Percentiles rank a stretch among this genome's conserved stretches.
Evolutionary conservation across 305 asterid genomes (phyloP).

Genomic region (Fraxinus floribunda): DNA sequence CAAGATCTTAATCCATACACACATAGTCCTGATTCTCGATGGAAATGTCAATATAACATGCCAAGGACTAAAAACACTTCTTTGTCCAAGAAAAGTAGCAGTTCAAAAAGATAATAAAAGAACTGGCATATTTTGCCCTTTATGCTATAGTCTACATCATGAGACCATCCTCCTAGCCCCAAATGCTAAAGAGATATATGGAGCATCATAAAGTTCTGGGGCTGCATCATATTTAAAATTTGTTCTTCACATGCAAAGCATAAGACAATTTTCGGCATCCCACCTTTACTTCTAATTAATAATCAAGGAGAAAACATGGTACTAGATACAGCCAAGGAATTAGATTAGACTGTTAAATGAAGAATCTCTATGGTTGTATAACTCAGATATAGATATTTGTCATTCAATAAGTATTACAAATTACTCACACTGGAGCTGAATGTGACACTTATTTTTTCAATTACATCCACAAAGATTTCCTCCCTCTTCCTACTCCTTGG

Average conservation of each 20-base stretch:
- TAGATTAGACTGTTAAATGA: neutral
- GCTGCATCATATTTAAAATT: neutral
- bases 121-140: neutral
- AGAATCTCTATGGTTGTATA: neutral
- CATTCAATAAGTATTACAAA: neutral
- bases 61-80: neutral
- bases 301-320: conserved; percentile 4
- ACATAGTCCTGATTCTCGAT: neutral
- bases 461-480: conserved; percentile 96
- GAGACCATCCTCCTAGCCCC: conserved; percentile 3
- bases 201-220: neutral
- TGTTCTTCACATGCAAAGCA: conserved; percentile 10
- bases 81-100: neutral
- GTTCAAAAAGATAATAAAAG: neutral
- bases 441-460: conserved; percentile 95
- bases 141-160: conserved; percentile 6
- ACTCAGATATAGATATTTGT: neutral
- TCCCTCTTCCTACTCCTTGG: conserved; percentile 97
- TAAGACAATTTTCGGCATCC: conserved; percentile 7
- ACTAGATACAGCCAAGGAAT: neutral
- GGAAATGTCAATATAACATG: conserved; percentile 8
- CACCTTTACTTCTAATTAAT: neutral
- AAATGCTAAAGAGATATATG: neutral
- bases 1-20: neutral
- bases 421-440: conserved; percentile 27